A percentile compares a stretch with the other conserved stretches of the same genome.
Evolutionary conservation across 345 rosid genomes (phyloP).

Genomic region (Ceriops tagal): DNA sequence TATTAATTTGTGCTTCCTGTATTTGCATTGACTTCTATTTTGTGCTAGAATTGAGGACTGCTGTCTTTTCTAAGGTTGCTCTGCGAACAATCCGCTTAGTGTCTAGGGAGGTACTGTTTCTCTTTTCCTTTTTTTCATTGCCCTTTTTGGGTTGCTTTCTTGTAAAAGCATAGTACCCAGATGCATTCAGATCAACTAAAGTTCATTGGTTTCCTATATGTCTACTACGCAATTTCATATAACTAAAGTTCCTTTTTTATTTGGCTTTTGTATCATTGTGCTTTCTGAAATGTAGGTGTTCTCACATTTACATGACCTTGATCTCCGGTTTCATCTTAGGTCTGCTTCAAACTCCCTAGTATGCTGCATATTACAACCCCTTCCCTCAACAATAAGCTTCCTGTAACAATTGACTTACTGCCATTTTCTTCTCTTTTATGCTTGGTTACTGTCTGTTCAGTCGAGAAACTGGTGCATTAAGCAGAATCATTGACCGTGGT

Average conservation of each 20-base stretch:
- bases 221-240: neutral
- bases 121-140: neutral
- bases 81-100: conserved; percentile 84
- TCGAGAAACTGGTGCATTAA: conserved; percentile 96
- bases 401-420: neutral
- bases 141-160: neutral
- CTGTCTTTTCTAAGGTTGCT: conserved; percentile 92
- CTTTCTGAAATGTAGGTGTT: conserved; percentile 54
- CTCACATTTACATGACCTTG: conserved; percentile 91
- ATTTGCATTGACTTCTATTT: conserved; percentile 6
- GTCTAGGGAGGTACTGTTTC: conserved; percentile 66
- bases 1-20: conserved; percentile 2
- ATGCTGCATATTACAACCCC: neutral
- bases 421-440: conserved; percentile 12
- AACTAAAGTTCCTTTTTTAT: neutral
- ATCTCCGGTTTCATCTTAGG: conserved; percentile 91
- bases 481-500: conserved; percentile 92
- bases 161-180: too few relatives aligned
- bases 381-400: neutral
- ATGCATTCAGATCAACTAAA: too few relatives aligned
- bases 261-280: neutral
- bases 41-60: conserved; percentile 85
- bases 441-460: conserved; percentile 40
- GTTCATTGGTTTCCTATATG: neutral
- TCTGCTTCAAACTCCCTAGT: conserved; percentile 15